phyloP scores from a whole-genome alignment of 176 grass and related monocot species.

The Calamus simplicifolius region DNA sequence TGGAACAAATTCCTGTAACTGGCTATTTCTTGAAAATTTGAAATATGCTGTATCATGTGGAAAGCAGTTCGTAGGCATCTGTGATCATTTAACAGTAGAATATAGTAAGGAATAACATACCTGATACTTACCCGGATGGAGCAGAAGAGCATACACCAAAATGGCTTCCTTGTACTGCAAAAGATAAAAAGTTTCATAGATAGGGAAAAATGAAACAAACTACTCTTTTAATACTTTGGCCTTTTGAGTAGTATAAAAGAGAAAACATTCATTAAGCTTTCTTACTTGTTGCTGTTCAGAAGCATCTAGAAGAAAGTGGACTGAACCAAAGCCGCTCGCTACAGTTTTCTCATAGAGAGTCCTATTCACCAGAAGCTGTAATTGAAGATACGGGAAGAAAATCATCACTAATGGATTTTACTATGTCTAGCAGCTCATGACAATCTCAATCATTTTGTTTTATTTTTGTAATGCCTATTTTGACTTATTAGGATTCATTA shows the following conservation, averaged over 20 bases:
- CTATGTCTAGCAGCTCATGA: too few species aligned
- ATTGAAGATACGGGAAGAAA: neutral
- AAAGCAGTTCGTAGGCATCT: too few species aligned
- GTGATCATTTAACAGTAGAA: neutral
- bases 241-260: neutral
- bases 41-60: too few species aligned
- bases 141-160: slow-evolving; percentile 70
- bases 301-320: slow-evolving; percentile 95
- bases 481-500: too few species aligned
- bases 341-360: slow-evolving; percentile 89
- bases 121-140: slow-evolving; percentile 59
- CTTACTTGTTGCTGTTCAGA: slow-evolving; percentile 95
- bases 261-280: neutral
- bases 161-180: slow-evolving; percentile 90
- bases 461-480: too few species aligned
- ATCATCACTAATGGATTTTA: too few species aligned
- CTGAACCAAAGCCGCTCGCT: slow-evolving; percentile 90
- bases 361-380: slow-evolving; percentile 92
- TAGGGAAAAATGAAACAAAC: neutral
- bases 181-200: slow-evolving; percentile 10
- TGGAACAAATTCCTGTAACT: too few species aligned
- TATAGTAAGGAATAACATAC: slow-evolving; percentile 19
- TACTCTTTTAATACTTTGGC: neutral
- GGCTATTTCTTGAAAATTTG: too few species aligned
- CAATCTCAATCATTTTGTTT: too few species aligned